These are phyloP conservation scores for Aureobasidium melanogenum DNA, from an alignment of 2,329 filamentous ascomycete genomes.

Conservation along the genomic window DNA sequence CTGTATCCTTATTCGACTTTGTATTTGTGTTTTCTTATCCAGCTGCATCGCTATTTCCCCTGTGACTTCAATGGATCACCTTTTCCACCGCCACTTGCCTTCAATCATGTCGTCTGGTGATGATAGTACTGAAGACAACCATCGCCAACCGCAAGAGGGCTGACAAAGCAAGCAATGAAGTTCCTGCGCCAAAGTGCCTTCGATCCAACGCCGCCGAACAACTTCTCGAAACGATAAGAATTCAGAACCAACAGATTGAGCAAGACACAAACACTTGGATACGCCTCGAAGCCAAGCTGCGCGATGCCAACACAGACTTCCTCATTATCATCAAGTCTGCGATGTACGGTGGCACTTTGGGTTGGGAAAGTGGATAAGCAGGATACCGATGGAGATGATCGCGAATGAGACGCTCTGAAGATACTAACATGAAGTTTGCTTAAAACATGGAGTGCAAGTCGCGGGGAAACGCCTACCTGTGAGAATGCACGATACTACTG, in stretches of 20 bases:
- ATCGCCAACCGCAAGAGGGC: neutral
- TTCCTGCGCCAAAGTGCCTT: neutral
- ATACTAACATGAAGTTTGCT: too few species aligned
- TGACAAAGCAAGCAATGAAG: neutral
- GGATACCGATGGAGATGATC: neutral
- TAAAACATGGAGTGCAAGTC: too few species aligned
- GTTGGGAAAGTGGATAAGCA: neutral
- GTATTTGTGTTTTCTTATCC: neutral
- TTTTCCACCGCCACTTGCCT: neutral
- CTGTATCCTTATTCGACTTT: neutral
- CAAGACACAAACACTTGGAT: neutral
- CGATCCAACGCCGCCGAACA: neutral
- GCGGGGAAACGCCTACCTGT: too few species aligned
- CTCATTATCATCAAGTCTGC: neutral
- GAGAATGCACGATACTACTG: too few species aligned
- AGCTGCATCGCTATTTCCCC: neutral
- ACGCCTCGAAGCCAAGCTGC: neutral
- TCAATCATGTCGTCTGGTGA: neutral
- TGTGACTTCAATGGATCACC: neutral
- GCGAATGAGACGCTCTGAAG: too few species aligned
- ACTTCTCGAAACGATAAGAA: neutral
- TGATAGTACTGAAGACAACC: neutral
- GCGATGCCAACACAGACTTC: neutral
- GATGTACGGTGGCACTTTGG: neutral
- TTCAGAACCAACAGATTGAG: neutral